Percentiles rank a stretch among this genome's conserved stretches.
These are phyloP conservation scores for Cercospora zeina DNA, from an alignment of 2,329 filamentous ascomycete species.

Conservation along the genomic window DNA sequence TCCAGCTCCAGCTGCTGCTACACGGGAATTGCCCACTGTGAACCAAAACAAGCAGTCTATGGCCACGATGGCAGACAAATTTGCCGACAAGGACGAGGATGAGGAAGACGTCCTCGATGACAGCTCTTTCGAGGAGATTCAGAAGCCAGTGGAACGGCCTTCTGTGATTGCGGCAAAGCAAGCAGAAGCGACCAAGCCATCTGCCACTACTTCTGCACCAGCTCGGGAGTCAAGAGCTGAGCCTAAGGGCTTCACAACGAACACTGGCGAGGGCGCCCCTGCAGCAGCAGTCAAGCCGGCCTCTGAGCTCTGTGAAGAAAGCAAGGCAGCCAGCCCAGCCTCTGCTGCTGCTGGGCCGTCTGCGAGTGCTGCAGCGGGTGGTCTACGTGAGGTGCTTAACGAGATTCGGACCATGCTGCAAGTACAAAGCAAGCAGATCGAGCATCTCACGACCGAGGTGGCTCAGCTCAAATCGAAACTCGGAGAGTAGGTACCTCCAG, in stretches of 20 bases:
- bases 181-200: slow-evolving; percentile 27
- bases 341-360: slow-evolving; percentile 39
- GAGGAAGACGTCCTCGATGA: slow-evolving; percentile 62
- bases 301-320: slow-evolving; percentile 37
- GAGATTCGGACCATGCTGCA: slow-evolving; percentile 78
- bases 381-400: slow-evolving; percentile 65
- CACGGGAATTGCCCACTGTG: slow-evolving; percentile 63
- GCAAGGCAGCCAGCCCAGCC: slow-evolving; percentile 21
- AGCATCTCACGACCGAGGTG: slow-evolving; percentile 75
- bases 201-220: slow-evolving; percentile 21
- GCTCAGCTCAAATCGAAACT: slow-evolving; percentile 72
- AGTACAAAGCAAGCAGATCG: slow-evolving; percentile 74
- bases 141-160: slow-evolving; percentile 69
- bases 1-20: slow-evolving; percentile 43
- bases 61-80: slow-evolving; percentile 79
- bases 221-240: slow-evolving; percentile 22
- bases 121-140: slow-evolving; percentile 83
- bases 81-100: slow-evolving; percentile 69
- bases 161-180: slow-evolving; percentile 34
- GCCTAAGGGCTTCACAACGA: slow-evolving; percentile 25
- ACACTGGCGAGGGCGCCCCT: slow-evolving; percentile 24
- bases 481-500: slow-evolving; percentile 28
- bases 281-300: slow-evolving; percentile 28
- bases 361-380: slow-evolving; percentile 50
- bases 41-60: slow-evolving; percentile 87